phyloP scores from a whole-genome alignment of 495 filamentous ascomycete species.

The Clavariopsis aquatica region DNA sequence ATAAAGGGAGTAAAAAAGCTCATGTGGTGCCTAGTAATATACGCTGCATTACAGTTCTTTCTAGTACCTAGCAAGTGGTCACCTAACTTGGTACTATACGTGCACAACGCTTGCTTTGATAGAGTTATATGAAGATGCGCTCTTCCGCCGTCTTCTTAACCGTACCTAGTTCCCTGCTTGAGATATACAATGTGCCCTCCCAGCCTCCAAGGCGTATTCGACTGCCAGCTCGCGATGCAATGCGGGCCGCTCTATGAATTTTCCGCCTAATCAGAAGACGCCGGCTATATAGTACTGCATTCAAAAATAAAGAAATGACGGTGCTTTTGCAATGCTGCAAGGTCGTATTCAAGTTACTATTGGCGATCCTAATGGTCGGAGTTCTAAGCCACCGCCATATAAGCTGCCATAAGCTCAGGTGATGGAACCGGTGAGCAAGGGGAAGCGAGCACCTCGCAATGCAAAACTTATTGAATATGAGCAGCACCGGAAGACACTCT shows the following conservation, averaged over 20 bases:
- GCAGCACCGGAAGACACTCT: constrained; percentile 6
- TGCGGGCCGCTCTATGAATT: background rate
- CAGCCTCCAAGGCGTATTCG: background rate
- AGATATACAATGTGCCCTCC: no score
- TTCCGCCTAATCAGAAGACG: background rate
- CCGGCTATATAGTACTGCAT: background rate
- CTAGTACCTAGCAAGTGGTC: no score
- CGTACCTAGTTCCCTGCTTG: no score
- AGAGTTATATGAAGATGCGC: no score
- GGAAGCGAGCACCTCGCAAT: constrained; percentile 8
- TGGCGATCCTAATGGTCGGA: background rate
- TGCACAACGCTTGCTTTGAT: no score
- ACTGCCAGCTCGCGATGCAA: background rate
- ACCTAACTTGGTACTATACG: no score
- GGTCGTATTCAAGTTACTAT: background rate
- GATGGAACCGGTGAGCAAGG: constrained; percentile 7
- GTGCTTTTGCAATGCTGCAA: background rate
- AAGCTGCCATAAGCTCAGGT: background rate
- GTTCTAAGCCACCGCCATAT: no score
- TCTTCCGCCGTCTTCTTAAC: no score
- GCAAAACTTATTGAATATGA: constrained; percentile 9
- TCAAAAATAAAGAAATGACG: background rate
- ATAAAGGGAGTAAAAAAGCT: no score
- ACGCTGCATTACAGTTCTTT: no score
- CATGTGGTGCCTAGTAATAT: no score